Conservation (phyloP, 2,329 filamentous ascomycete genomes). For the Cladosporium cucumerinum region DNA sequence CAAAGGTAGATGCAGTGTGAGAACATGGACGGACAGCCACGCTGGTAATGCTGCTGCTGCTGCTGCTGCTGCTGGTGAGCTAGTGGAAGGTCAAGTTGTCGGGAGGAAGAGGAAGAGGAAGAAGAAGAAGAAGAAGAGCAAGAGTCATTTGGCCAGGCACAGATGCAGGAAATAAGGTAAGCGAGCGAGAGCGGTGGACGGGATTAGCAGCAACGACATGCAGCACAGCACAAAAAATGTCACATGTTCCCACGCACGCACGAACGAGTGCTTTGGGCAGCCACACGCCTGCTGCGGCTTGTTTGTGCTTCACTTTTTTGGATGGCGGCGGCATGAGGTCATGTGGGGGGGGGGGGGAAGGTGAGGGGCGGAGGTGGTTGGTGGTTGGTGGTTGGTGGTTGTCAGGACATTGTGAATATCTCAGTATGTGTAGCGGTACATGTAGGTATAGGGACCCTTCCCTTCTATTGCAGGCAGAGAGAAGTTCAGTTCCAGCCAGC, state of each 20-base stretch:
- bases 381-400: too few relatives aligned
- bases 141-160: slow-evolving; percentile 4
- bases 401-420: not conserved
- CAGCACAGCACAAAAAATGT: slow-evolving; percentile 5
- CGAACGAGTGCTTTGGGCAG: too few relatives aligned
- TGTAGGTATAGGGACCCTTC: not conserved
- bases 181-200: slow-evolving; percentile 15
- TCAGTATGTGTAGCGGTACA: not conserved
- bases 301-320: slow-evolving; percentile 1
- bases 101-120: not conserved
- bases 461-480: too few relatives aligned
- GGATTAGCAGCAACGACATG: not conserved
- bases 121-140: not conserved
- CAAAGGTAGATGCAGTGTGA: slow-evolving; percentile 12
- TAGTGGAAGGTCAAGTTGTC: not conserved
- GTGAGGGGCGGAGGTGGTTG: too few relatives aligned
- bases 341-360: not conserved
- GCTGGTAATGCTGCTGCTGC: not conserved
- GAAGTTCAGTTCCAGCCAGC: too few relatives aligned
- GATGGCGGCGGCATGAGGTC: slow-evolving; percentile 8
- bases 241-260: not conserved
- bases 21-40: slow-evolving; percentile 4
- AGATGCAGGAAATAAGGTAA: slow-evolving; percentile 10
- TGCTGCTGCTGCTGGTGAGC: not conserved
- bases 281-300: not conserved